phyloP scores from a whole-genome alignment of 1,284 basidiomycete species.

The Fomitopsis betulina region DNA sequence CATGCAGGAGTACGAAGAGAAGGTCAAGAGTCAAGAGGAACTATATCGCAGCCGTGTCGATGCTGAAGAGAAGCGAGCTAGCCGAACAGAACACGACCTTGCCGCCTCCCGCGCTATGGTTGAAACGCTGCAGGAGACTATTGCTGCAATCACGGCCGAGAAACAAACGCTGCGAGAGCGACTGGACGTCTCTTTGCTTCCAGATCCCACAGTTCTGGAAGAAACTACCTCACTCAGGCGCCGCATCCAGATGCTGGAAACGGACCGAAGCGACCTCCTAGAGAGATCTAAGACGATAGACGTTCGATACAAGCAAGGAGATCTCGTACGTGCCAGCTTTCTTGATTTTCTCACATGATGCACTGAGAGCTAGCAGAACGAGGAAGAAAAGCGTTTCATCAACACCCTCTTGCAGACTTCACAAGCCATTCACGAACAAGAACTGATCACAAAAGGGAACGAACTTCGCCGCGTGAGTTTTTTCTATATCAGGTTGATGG shows the following conservation, averaged over 20 bases:
- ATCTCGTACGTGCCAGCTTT: conserved; percentile 26
- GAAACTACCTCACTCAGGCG: conserved; percentile 20
- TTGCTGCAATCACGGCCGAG: conserved; percentile 10
- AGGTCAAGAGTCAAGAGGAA: conserved; percentile 13
- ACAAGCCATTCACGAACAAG: conserved; percentile 31
- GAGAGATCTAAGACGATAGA: conserved; percentile 28
- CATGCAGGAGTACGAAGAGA: conserved; percentile 17
- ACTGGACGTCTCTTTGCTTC: conserved; percentile 17
- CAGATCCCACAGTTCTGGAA: conserved; percentile 16
- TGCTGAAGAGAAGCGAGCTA: conserved; percentile 14
- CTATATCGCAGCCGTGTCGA: conserved; percentile 9
- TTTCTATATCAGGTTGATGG: background rate
- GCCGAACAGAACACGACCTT: conserved; percentile 16
- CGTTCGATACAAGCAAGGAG: conserved; percentile 29
- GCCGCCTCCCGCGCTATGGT: conserved; percentile 11
- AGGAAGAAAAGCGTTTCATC: conserved; percentile 33
- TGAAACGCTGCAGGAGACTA: conserved; percentile 11
- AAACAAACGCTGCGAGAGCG: conserved; percentile 16
- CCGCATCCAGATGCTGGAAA: conserved; percentile 22
- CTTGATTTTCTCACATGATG: background rate
- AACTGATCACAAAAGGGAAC: conserved; percentile 33
- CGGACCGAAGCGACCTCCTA: conserved; percentile 19
- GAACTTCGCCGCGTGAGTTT: conserved; percentile 32
- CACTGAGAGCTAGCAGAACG: conserved; percentile 18
- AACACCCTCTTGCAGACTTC: conserved; percentile 28